Evolutionary conservation across 805 yeast genomes (phyloP), one percentile per base, ranked within the genome.

Genomic region (Saccharomycopsis microspora): DNA sequence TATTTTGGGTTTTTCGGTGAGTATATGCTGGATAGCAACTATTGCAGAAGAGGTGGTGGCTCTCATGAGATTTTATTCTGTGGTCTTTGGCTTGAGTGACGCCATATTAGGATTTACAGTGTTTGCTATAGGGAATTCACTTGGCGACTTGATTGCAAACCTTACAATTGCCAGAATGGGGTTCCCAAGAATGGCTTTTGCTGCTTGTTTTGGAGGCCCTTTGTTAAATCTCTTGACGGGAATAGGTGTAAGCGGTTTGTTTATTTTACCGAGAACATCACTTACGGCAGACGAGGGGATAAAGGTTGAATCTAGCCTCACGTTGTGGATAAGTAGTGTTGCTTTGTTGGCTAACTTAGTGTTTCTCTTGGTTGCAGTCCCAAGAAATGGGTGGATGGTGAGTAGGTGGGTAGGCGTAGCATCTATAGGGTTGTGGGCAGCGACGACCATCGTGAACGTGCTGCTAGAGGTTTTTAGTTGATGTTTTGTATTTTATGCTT

Each of bases 141-240:
- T 85, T 5, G 97, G 97, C 4, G 98, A 90, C 59, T 66, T 89
- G 42, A 79, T 89, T 1, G 82, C 96, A 0, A 87, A 90, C 56
- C 61, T 82, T 35, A 82, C 94, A 0, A 76, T 90, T 30, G 88
- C 95, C 0, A 68, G 68, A 49, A 74, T 85, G 71, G 96, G 95
- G 0, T 80, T 77, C 65, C 85, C 95, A 0, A 71, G 83, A 42
- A 84, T 90, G 84, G 97, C 97, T 0, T 68, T 93, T n/a, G 85
- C 93, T 32, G 96, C 97, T 0, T 89, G 97, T 58, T 83, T 89
- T 61, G 97, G 97, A 0, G 87, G 96, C 1, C 97, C 97, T 0
- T 64, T 90, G 49, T 61, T 93, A 39, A 82, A 88, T 46, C 67
- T 83, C 40, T 66, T 93, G 7, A 69, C 89, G 38, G 95, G 97